phyloP scores from a whole-genome alignment of 768 basidiomycete genomes.

The Amanita exitialis region DNA sequence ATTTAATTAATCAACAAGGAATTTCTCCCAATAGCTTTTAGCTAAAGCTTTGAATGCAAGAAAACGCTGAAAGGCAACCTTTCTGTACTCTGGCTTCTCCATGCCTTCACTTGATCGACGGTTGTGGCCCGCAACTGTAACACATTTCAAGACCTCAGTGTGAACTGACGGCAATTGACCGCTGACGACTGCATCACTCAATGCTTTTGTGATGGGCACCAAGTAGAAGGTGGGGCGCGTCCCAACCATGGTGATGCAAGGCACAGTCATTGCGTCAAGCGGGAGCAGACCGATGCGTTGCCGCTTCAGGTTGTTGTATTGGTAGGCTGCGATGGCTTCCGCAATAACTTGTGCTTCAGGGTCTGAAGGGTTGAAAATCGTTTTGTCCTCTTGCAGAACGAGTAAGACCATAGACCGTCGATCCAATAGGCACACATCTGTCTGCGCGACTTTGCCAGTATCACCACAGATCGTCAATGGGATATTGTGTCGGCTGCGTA shows the following conservation, averaged over 20 bases:
- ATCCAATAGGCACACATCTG: constrained; percentile 20
- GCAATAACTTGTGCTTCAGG: constrained; percentile 18
- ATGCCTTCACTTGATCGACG: constrained; percentile 16
- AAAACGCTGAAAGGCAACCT: constrained; percentile 18
- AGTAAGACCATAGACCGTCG: constrained; percentile 15
- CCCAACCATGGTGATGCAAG: constrained; percentile 24
- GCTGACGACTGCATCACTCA: constrained; percentile 17
- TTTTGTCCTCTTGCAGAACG: constrained; percentile 17
- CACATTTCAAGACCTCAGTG: constrained; percentile 18
- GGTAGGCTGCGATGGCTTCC: constrained; percentile 21
- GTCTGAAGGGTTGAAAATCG: constrained; percentile 9
- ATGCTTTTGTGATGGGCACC: constrained; percentile 21
- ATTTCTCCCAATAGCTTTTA: background rate
- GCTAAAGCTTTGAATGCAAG: constrained; percentile 15
- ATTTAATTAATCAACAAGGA: background rate
- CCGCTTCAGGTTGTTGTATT: constrained; percentile 19
- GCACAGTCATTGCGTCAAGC: constrained; percentile 20
- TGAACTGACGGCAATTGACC: constrained; percentile 13
- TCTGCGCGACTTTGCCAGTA: constrained; percentile 10
- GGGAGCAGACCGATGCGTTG: constrained; percentile 8
- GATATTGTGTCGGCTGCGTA: constrained; percentile 13
- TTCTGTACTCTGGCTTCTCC: constrained; percentile 17
- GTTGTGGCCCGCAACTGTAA: constrained; percentile 10
- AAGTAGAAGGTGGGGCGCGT: constrained; percentile 24
- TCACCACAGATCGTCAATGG: constrained; percentile 21